Conservation (phyloP, 2,329 filamentous ascomycete genomes). For the Venturia effusa region DNA sequence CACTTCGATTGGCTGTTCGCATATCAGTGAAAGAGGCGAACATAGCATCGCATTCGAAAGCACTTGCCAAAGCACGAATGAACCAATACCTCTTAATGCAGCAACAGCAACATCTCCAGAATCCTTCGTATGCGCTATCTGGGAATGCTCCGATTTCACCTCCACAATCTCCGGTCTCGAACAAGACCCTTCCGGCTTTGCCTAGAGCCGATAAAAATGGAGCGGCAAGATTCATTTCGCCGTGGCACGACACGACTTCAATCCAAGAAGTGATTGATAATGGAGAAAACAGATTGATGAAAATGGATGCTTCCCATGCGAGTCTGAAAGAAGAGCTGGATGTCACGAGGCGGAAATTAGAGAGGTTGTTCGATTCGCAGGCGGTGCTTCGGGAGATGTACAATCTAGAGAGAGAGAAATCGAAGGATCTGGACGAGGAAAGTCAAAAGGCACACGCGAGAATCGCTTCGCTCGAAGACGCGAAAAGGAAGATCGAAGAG, state of each 20-base stretch:
- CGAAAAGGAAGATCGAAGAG: slow-evolving; percentile 7
- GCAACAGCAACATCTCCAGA: neutral
- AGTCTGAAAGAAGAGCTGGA: slow-evolving; percentile 6
- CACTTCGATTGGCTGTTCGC: slow-evolving; percentile 6
- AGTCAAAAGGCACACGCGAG: neutral
- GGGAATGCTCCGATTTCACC: neutral
- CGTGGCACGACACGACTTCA: neutral
- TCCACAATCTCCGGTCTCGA: neutral
- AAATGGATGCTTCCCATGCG: neutral
- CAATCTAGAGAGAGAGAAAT: slow-evolving; percentile 8
- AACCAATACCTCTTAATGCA: neutral
- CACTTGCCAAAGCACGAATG: slow-evolving; percentile 5
- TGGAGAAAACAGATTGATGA: neutral
- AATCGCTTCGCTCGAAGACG: slow-evolving; percentile 1
- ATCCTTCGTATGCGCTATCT: neutral
- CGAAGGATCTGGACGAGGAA: slow-evolving; percentile 1
- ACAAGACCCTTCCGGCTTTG: neutral
- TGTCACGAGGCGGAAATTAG: slow-evolving; percentile 2
- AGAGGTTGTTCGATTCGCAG: slow-evolving; percentile 7
- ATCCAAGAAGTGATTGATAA: neutral
- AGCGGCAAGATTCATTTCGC: neutral
- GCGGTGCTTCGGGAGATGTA: slow-evolving; percentile 4
- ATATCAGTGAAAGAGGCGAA: slow-evolving; percentile 9
- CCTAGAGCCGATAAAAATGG: neutral
- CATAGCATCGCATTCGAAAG: neutral